Evolutionary conservation across 73 alveolate species (phyloP).

Genomic region (Paramecium pentaurelia): DNA sequence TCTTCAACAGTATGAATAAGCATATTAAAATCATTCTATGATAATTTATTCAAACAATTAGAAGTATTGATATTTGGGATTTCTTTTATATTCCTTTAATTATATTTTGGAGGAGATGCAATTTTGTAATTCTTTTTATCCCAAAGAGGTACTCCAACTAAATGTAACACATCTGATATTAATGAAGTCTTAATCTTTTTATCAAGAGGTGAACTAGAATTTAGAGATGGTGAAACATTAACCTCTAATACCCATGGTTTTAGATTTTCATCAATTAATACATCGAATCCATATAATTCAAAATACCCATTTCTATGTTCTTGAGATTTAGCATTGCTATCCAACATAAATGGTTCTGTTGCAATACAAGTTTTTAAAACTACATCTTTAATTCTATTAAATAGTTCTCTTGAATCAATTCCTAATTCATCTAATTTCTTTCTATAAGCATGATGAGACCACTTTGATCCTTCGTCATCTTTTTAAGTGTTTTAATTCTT

Average conservation of each 20-base stretch:
- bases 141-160: constrained; percentile 84
- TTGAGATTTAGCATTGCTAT: constrained; percentile 46
- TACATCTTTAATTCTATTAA: constrained; percentile 75
- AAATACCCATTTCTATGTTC: constrained; percentile 75
- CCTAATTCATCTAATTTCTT: constrained; percentile 67
- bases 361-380: constrained; percentile 76
- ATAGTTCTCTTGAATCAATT: constrained; percentile 61
- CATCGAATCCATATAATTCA: constrained; percentile 95
- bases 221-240: constrained; percentile 89
- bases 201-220: constrained; percentile 87
- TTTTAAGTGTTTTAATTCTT: constrained; percentile 72
- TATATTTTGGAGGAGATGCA: background rate
- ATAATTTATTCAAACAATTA: constrained; percentile 32
- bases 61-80: background rate
- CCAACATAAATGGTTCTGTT: constrained; percentile 75
- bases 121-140: constrained; percentile 66
- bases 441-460: constrained; percentile 77
- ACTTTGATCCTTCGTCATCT: constrained; percentile 87
- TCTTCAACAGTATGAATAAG: constrained; percentile 48
- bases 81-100: constrained; percentile 41
- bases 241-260: constrained; percentile 95
- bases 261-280: constrained; percentile 78
- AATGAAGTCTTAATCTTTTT: constrained; percentile 84
- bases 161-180: constrained; percentile 77
- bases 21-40: constrained; percentile 23